Base-by-base conservation (phyloP, 2,329 filamentous ascomycete species). In the Fusarium pininemorale region DNA sequence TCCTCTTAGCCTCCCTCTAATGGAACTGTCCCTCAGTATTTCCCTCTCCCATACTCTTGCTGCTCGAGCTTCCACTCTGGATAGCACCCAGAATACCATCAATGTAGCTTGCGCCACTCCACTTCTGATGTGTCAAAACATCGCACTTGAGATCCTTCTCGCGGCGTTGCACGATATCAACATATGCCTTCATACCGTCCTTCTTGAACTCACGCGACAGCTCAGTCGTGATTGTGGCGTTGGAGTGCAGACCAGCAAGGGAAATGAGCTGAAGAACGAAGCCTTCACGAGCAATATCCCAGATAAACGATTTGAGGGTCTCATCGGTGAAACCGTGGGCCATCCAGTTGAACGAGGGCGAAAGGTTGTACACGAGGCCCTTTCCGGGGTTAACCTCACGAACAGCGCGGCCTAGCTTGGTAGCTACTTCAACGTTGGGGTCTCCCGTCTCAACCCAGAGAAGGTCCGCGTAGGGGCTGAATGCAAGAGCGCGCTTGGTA, bases 311-410 rank as follows among this genome's bases (percentile, higher is more conserved):
- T 84, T 93, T 94, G 63, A 99, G 88, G 11, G 92, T 92, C 70
- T 90, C 91, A 73, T 95, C 91, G 7, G 90, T 92, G 84, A 98
- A 99, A 37, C 96, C 96, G 81, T 98, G 95, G 16, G 91, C 91
- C 90, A 97, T 96, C 96, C 96, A 99, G 87, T 99, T 98, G 89
- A 99, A 99, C 14, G 94, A 97, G 2, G 96, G 96, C 9, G 92
- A 95, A 4, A 99, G 89, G 85, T 99, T 99, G 86, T 99, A 99
- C 1, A 98, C 96, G 30, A 99, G 89, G 41, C 94, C 93, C 88
- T 98, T 98, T 69, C 90, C 91, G 0, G 95, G 94, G 78, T 90
- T 87, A 7, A 84, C 86, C 1, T 85, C 83, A 62, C 93, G 90
- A 69, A 99, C 96, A 51, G 94, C 90, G 16, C 89, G 88, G 18